Evolutionary conservation across 108 stramenopile species (phyloP), one percentile per base, ranked within the genome.

Genomic region (Cyclotella choctawhatcheeana): DNA sequence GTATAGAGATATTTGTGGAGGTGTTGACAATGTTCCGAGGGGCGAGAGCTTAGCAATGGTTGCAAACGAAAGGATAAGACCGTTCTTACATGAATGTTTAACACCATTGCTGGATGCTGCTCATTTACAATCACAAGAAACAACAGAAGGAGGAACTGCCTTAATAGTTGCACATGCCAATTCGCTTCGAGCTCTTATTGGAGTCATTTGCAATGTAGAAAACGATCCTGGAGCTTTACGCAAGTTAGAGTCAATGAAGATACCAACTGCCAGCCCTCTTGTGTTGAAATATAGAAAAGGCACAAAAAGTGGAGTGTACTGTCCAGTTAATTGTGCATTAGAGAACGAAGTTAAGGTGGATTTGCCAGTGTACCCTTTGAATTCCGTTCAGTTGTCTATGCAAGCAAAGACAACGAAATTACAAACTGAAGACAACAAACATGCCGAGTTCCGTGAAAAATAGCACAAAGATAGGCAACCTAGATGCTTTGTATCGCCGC

Each of bases 81-180:
- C 86, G 16, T 86, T 86, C 65, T 59, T 86, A 20, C 64, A 78
- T 20, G 80, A 84, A 40, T 58, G 53, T 1, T 60, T 86, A 48
- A 72, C 66, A 26, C 86, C 86, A 20, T 27, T 77, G 2, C 51
- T 86, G 58, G 67, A 84, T 21, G 21, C 65, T 5, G 77, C 81
- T 1, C 69, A 45, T 44, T 31, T 53, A 30, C 51, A 62, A 26
- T 31, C 31, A n/a, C 20, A 0, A 18, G 13, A 32, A 31, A 33
- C 60, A 0, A 58, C 24, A 29, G 79, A 67, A 32, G 76, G 79
- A 59, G 83, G 70, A 2, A 84, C 80, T 10, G 86, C 83, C 14
- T 52, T 86, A 51, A 77, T 86, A 14, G 86, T 86, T 5, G 86
- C 86, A 17, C 86, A 86, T 73, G 86, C 86, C 54, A 86, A 86